Base-by-base conservation (phyloP, 78 protist species). In the Dictyostelium citrinum region DNA sequence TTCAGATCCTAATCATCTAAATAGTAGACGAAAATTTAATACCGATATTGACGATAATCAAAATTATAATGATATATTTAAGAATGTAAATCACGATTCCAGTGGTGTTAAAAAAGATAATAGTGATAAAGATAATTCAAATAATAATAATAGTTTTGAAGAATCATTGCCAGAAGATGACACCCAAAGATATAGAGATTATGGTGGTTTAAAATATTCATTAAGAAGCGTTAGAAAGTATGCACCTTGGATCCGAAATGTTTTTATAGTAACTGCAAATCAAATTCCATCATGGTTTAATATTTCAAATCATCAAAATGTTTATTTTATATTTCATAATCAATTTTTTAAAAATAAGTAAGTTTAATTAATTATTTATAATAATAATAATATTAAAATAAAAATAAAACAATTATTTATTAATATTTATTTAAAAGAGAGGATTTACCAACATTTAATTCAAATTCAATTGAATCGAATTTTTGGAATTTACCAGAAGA, bases 381-480 rank as follows among this genome's bases (percentile, higher is more conserved):
- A 39, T 5, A 37, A 37, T 3, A 37, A 37, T 3, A 37, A 37
- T 3, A 37, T 3, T 3, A 37, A 37, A 37, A 37, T 3, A 37
- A 37, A 37, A 37, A 37, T 3, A 37, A 37, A 37, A 37, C 1
- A 39, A n/a, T n/a, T n/a, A n/a, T n/a, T n/a, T n/a, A n/a, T n/a
- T n/a, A n/a, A n/a, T n/a, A n/a, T n/a, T n/a, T n/a, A n/a, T 55
- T 51, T 31, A 31, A 49, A 16, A 80, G 81, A 74, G 14, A 46
- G 2, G 81, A 84, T 72, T 37, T 84, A 46, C 91, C 91, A 8
- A 72, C 91, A 45, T 84, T 84, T 55, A 84, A 51, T 37, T 84
- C 91, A 22, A 55, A 72, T 55, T 24, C 64, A 49, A 84, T 84
- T 12, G 91, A 84, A 49, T 24, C 58, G 12, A 84, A 84, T 37